A percentile compares a stretch with the other conserved stretches of the same genome.
phyloP scores from a whole-genome alignment of 23 red algal genomes.

The Gracilaria vermiculophylla region DNA sequence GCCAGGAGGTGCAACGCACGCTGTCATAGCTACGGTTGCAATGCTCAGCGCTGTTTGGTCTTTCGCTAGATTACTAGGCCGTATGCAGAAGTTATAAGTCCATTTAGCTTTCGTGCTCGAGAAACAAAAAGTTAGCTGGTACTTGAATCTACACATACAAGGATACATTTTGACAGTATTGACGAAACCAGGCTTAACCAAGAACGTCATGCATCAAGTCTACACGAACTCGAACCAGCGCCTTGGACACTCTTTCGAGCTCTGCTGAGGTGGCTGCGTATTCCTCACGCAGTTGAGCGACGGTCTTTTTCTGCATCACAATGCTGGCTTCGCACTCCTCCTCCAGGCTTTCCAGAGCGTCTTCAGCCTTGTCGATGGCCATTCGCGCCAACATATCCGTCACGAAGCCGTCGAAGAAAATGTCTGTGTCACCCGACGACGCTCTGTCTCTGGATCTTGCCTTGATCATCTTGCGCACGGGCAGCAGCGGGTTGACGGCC shows the following conservation, averaged over 20 bases:
- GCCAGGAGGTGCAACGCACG: conserved; percentile 31
- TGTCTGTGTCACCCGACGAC: not conserved
- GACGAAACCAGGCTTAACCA: not conserved
- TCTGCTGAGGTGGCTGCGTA: not conserved
- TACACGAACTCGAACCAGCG: not conserved
- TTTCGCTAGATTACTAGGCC: conserved; percentile 11
- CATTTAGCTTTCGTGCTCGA: not conserved
- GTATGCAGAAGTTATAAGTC: not conserved
- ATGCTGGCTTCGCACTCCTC: conserved; percentile 4
- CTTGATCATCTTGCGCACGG: not conserved
- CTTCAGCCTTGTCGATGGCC: conserved; percentile 26
- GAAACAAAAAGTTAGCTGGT: conserved; percentile 6
- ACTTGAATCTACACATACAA: not conserved
- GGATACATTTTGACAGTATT: not conserved
- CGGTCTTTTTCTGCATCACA: conserved; percentile 4
- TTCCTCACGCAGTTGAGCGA: not conserved
- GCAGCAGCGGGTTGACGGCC: not conserved
- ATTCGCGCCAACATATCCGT: conserved; percentile 16
- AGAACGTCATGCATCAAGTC: conserved; percentile 24
- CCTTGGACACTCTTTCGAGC: not conserved
- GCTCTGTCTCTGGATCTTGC: not conserved
- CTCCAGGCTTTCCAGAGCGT: not conserved
- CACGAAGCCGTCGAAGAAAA: conserved; percentile 23
- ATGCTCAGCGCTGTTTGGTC: conserved; percentile 30
- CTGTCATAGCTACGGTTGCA: conserved; percentile 11